Percentiles rank a stretch among this genome's conserved stretches.
phyloP scores from a whole-genome alignment of 148 eudicot genomes.

The Rhododendron henanense region DNA sequence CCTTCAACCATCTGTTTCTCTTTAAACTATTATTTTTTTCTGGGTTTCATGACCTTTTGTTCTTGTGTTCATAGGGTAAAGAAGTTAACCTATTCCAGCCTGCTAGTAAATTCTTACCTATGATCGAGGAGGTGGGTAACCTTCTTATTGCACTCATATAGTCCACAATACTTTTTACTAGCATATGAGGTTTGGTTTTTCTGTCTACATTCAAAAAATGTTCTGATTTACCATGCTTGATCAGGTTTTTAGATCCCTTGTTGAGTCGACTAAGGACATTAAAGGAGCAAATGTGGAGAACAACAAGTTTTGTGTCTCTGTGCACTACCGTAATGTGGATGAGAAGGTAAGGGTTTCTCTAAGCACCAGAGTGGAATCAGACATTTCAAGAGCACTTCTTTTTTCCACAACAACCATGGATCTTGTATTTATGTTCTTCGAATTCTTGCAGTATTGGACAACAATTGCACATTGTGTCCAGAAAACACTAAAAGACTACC shows the following conservation, averaged over 20 bases:
- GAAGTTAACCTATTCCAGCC: slow-evolving; percentile 88
- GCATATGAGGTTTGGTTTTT: neutral
- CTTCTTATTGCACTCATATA: neutral
- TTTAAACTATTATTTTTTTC: neutral
- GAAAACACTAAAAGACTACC: slow-evolving; percentile 54
- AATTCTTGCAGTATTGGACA: slow-evolving; percentile 58
- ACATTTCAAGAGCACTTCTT: neutral
- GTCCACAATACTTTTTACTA: neutral
- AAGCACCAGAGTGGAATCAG: neutral
- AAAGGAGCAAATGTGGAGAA: slow-evolving; percentile 79
- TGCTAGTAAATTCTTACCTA: slow-evolving; percentile 81
- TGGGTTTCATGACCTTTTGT: slow-evolving; percentile 3
- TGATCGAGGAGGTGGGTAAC: slow-evolving; percentile 77
- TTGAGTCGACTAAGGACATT: slow-evolving; percentile 67
- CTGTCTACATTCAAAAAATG: neutral
- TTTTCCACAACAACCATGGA: neutral
- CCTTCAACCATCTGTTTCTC: neutral
- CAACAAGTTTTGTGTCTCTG: slow-evolving; percentile 93
- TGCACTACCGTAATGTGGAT: slow-evolving; percentile 95
- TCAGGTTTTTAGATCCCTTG: slow-evolving; percentile 68
- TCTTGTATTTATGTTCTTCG: slow-evolving; percentile 1
- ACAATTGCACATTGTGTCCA: slow-evolving; percentile 52
- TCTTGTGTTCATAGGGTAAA: slow-evolving; percentile 52
- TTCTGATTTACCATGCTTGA: slow-evolving; percentile 7
- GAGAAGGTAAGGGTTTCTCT: slow-evolving; percentile 52